phyloP scores from a whole-genome alignment of 495 filamentous ascomycete species.

The Annulohypoxylon bovei region DNA sequence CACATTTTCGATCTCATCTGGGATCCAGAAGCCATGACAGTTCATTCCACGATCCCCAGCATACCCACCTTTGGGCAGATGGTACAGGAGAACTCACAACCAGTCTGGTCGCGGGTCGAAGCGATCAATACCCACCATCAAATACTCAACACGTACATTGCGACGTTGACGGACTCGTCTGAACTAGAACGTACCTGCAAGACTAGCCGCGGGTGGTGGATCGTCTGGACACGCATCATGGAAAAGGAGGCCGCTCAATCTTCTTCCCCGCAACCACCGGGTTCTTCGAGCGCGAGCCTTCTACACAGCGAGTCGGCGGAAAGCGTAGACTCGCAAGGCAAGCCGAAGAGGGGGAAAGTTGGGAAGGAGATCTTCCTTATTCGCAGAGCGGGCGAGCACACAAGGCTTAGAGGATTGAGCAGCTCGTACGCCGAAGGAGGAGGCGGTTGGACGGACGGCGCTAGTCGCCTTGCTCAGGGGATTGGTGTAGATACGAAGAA shows the following conservation, averaged over 20 bases:
- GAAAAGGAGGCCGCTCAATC: slow-evolving; percentile 45
- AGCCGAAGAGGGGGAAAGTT: slow-evolving; percentile 26
- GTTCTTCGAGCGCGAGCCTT: slow-evolving; percentile 31
- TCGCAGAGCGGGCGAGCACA: slow-evolving; percentile 76
- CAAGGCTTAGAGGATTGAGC: slow-evolving; percentile 47
- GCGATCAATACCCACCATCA: slow-evolving; percentile 91
- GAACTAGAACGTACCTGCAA: slow-evolving; percentile 91
- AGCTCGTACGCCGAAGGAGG: slow-evolving; percentile 52
- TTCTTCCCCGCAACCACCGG: slow-evolving; percentile 1
- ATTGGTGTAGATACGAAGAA: slow-evolving; percentile 86
- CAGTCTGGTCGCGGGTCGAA: slow-evolving; percentile 79
- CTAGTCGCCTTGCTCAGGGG: slow-evolving; percentile 78
- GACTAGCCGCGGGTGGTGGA: slow-evolving; percentile 94
- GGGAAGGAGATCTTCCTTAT: slow-evolving; percentile 83
- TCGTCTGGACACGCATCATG: slow-evolving; percentile 86
- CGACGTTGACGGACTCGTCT: slow-evolving; percentile 64
- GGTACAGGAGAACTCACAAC: slow-evolving; percentile 32
- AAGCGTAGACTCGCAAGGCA: slow-evolving; percentile 40
- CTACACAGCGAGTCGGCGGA: slow-evolving; percentile 35
- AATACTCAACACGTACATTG: slow-evolving; percentile 77
- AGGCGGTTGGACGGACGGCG: slow-evolving; percentile 65
- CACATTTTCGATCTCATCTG: slow-evolving; percentile 86
- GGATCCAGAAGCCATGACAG: slow-evolving; percentile 77
- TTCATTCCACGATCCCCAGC: slow-evolving; percentile 88
- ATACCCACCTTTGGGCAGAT: slow-evolving; percentile 72